These are phyloP conservation scores for Auricularia sp. DNA, from an alignment of 768 basidiomycete genomes.

Conservation along the genomic window DNA sequence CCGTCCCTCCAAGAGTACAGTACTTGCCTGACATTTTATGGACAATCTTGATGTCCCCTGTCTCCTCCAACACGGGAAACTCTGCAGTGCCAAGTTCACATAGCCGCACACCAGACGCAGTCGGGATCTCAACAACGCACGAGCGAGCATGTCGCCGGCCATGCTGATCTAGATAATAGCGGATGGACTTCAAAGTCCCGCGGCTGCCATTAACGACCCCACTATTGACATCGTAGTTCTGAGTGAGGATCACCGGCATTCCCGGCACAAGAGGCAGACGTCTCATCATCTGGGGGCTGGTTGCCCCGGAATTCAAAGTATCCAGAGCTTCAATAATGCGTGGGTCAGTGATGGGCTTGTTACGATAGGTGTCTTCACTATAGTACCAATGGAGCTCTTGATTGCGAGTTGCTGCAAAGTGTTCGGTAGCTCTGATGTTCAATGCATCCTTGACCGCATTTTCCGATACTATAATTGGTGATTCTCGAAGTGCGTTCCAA, in stretches of 20 bases:
- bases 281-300: neutral
- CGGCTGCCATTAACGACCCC: slow-evolving; percentile 29
- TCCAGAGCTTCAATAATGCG: neutral
- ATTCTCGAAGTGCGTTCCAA: slow-evolving; percentile 14
- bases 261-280: neutral
- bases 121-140: slow-evolving; percentile 15
- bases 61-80: slow-evolving; percentile 16
- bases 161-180: slow-evolving; percentile 13
- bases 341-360: neutral
- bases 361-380: neutral
- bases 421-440: neutral
- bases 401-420: neutral
- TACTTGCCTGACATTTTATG: slow-evolving; percentile 14
- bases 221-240: slow-evolving; percentile 28
- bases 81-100: slow-evolving; percentile 12
- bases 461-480: slow-evolving; percentile 26
- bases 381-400: neutral
- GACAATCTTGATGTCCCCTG: slow-evolving; percentile 11
- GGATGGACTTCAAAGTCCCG: slow-evolving; percentile 17
- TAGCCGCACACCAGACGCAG: slow-evolving; percentile 9
- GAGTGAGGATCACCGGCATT: slow-evolving; percentile 1
- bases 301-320: neutral
- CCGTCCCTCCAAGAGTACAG: slow-evolving; percentile 1
- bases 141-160: slow-evolving; percentile 13
- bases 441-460: slow-evolving; percentile 21